Percentiles rank a stretch among this genome's conserved stretches.
These are phyloP conservation scores for Arctostaphylos glauca DNA, from an alignment of 148 eudicot species.

Conservation along the genomic window DNA sequence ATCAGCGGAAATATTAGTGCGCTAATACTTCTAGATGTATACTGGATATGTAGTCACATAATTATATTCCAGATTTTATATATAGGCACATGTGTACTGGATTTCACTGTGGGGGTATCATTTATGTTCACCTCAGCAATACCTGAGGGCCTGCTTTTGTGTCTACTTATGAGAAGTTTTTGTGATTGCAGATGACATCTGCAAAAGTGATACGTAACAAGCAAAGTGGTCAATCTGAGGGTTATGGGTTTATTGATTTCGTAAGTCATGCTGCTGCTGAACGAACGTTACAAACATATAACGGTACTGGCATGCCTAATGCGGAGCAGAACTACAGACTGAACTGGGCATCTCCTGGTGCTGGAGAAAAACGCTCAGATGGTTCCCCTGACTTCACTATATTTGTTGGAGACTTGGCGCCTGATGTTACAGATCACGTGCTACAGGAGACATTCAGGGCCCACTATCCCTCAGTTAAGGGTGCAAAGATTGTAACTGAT, in stretches of 20 bases:
- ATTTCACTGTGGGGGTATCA: no score
- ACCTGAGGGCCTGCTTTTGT: neutral
- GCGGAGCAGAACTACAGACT: conserved; percentile 73
- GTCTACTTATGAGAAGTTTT: neutral
- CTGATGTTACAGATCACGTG: conserved; percentile 82
- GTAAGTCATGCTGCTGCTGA: conserved; percentile 74
- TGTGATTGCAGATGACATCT: conserved; percentile 51
- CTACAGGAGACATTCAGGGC: conserved; percentile 80
- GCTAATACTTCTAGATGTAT: no score
- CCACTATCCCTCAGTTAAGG: conserved; percentile 73
- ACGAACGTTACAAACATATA: conserved; percentile 60
- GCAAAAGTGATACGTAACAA: conserved; percentile 85
- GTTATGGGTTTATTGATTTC: conserved; percentile 91
- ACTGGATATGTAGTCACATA: no score
- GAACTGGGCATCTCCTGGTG: conserved; percentile 92
- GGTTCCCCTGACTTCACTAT: conserved; percentile 70
- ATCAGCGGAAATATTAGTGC: neutral
- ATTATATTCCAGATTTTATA: neutral
- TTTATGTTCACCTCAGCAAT: neutral
- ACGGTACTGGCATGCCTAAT: conserved; percentile 72
- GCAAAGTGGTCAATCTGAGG: conserved; percentile 71
- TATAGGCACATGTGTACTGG: neutral
- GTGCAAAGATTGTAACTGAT: conserved; percentile 95
- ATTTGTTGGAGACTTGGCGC: conserved; percentile 90
- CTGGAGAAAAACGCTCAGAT: conserved; percentile 75